Percentiles rank a stretch among this genome's conserved stretches.
Conservation (phyloP, 306 rosid genomes). For the Castanea crenata region DNA sequence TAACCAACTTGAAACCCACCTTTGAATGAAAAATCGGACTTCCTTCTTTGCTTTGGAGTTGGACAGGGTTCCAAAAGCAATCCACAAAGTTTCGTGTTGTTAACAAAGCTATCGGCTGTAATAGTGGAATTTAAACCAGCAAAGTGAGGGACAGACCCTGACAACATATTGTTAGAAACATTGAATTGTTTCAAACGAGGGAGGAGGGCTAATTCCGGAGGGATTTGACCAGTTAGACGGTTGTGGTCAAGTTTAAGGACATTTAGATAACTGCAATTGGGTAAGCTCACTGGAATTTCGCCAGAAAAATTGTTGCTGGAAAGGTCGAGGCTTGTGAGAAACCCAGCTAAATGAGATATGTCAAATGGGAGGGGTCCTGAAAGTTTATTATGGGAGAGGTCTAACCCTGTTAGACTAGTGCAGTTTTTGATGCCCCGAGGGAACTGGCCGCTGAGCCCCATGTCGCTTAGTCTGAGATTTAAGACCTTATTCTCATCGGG, state of each 20-base stretch:
- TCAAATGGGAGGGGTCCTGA: background rate
- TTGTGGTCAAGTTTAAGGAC: constrained; percentile 56
- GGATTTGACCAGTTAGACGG: constrained; percentile 61
- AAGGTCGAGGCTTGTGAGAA: accelerated
- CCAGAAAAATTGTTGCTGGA: no score
- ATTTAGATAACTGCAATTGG: constrained; percentile 58
- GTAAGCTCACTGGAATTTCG: constrained; percentile 34
- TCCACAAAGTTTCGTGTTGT: constrained; percentile 35
- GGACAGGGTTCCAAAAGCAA: constrained; percentile 15
- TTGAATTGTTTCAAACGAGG: constrained; percentile 38
- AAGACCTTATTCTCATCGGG: no score
- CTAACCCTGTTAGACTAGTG: background rate
- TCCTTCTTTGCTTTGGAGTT: background rate
- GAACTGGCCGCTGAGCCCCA: constrained; percentile 10
- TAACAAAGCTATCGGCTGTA: constrained; percentile 16
- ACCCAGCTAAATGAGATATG: accelerated
- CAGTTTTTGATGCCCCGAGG: constrained; percentile 9
- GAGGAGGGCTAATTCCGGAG: constrained; percentile 39
- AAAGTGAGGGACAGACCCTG: constrained; percentile 19
- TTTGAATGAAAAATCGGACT: constrained; percentile 14
- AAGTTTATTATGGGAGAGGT: background rate
- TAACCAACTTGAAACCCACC: constrained; percentile 28
- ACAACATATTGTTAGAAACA: constrained; percentile 48
- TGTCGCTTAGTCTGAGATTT: background rate
- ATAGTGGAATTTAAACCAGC: background rate